Evolutionary conservation across 2,329 filamentous ascomycete species (phyloP).

Genomic region (Penicillium concentricum): DNA sequence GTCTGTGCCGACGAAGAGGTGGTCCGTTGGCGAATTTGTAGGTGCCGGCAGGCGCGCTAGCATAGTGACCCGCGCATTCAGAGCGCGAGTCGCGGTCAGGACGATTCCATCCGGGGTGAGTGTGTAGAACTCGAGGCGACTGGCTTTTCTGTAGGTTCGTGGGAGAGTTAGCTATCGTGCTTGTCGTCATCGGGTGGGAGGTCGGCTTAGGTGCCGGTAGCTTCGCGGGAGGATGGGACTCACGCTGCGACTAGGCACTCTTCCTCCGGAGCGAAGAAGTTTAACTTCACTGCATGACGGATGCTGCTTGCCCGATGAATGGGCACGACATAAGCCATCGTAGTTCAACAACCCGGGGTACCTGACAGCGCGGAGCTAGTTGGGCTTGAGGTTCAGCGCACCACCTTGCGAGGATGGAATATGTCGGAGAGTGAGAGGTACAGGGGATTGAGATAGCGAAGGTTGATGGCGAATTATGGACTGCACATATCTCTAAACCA

Average conservation of each 20-base stretch:
- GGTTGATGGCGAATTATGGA: background rate
- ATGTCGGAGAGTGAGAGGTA: background rate
- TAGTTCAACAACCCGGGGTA: constrained; percentile 6
- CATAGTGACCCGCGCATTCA: constrained; percentile 86
- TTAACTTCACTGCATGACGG: constrained; percentile 79
- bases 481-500: background rate
- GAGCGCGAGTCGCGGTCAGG: constrained; percentile 65
- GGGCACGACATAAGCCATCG: constrained; percentile 91
- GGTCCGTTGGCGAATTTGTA: constrained; percentile 69
- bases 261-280: constrained; percentile 69
- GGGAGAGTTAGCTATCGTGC: constrained; percentile 4
- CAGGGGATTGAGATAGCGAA: background rate
- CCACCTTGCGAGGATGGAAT: constrained; percentile 3
- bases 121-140: constrained; percentile 58
- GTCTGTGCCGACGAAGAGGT: constrained; percentile 91
- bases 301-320: constrained; percentile 92
- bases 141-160: constrained; percentile 30
- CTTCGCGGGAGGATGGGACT: constrained; percentile 37
- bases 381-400: constrained; percentile 8
- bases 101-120: constrained; percentile 60
- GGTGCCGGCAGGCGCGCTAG: constrained; percentile 60
- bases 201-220: background rate
- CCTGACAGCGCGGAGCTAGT: constrained; percentile 8
- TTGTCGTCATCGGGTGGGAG: background rate
- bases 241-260: constrained; percentile 88